Conservation (phyloP, 164 flowering plant genomes). For the Vitis rupestris region DNA sequence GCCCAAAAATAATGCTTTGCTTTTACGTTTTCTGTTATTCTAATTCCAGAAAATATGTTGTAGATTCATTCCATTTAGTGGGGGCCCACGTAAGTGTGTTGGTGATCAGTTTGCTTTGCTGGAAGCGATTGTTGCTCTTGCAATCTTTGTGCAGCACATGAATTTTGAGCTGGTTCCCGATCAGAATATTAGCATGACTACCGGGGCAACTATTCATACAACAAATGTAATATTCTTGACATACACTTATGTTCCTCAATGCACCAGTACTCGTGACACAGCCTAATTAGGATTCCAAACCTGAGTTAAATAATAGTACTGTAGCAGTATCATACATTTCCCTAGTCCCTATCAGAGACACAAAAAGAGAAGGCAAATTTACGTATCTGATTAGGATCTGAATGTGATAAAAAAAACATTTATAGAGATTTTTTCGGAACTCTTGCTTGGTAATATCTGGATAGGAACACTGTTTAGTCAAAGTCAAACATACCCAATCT, state of each 20-base stretch:
- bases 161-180: conserved; percentile 82
- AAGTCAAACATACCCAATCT: too few species aligned
- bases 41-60: neutral
- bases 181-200: conserved; percentile 89
- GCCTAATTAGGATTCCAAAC: neutral
- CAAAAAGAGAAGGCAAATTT: too few species aligned
- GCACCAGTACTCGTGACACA: neutral
- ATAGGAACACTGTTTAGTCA: too few species aligned
- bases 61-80: conserved; percentile 96
- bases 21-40: neutral
- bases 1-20: neutral
- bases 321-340: neutral
- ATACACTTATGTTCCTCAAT: neutral
- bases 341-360: too few species aligned
- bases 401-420: too few species aligned
- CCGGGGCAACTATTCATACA: conserved; percentile 97
- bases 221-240: conserved; percentile 58
- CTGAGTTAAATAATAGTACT: neutral
- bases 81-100: conserved; percentile 96
- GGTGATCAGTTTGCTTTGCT: conserved; percentile 97
- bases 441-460: too few species aligned
- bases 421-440: too few species aligned
- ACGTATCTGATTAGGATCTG: too few species aligned
- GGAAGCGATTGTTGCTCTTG: conserved; percentile 83
- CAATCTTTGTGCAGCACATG: conserved; percentile 71